Base-by-base conservation (phyloP, 139 green algal species). In the Picochlorum sp. region DNA sequence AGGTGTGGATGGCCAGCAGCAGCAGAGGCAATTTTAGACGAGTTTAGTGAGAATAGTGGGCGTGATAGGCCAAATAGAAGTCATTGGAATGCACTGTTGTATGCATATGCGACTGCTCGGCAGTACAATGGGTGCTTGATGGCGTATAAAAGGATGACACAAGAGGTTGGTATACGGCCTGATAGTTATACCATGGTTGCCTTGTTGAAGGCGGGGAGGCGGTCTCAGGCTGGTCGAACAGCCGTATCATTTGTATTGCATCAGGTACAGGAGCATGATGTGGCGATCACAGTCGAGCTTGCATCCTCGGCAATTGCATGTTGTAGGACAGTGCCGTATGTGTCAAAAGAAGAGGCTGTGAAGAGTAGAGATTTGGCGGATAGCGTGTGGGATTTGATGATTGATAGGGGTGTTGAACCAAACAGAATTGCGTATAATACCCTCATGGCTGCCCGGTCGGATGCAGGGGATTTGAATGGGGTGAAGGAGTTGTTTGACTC, bases 61-160 rank as follows among this genome's bases (percentile, higher is more conserved):
- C n/a, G 20, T 34, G 6, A 7, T 41, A 37, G 3, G 23, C 70
- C 70, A 44, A 71, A 71, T 24, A 57, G 57, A 52, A 51, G 44
- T 14, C 70, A 76, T 57, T 76, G 70, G 70, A 76, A 76, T 45
- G 57, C 70, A 38, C 55, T 76, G 23, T 41, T 76, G 62, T 28
- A 49, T 58, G 24, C 63, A 2, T 63, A 72, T 45, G 70, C 63
- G 5, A 28, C 38, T 24, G 49, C 41, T 8, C 8, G 11, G 6
- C 30, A 61, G 16, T 52, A n/a, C 2, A 38, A 41, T 5, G 63
- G 45, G 37, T 68, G 57, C 34, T 18, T 63, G 2, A 47, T 38
- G 15, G 45, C 63, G 15, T 76, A 76, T 58, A 20, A 30, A 18
- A 14, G 45, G 21, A 67, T 76, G 70, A 28, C 30, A 23, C 28